Evolutionary conservation across 2,329 filamentous ascomycete species (phyloP), one percentile per base, ranked within the genome.

Genomic region (Neocatenulostroma microsporum): DNA sequence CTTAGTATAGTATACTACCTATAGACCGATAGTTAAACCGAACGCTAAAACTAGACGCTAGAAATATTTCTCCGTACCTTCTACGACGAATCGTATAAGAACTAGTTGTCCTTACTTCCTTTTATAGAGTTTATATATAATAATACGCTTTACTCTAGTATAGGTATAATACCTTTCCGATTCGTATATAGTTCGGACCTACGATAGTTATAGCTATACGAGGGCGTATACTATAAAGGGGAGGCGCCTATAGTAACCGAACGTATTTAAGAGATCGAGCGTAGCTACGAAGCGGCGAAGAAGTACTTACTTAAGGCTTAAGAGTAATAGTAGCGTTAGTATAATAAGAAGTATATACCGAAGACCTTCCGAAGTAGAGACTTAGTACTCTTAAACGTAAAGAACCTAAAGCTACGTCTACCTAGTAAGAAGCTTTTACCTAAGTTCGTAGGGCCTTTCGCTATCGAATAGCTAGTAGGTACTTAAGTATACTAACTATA

Each of bases 1-100:
- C 44, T 45, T 40, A 47, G 36, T 32, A 45, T 15, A 37, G 39
- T 24, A 20, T 47, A 15, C 36, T 45, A 24, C 37, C 13, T 3
- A 36, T 37, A 29, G 41, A 47, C 17, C 26, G 44, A 25, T 14
- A 19, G 32, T 17, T 25, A 40, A 30, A 45, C 32, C 30, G 30
- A 38, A 35, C 23, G 34, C 26, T 31, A 21, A 10, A 47, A 21
- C 17, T 39, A 42, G 21, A 45, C 40, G 32, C 32, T 47, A 28
- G 45, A 35, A n/a, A 4, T 15, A 13, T 35, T 26, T 23, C 12
- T 35, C 8, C 4, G 24, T 6, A 11, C 38, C n/a, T 30, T 41
- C 14, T 23, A 36, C 17, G 42, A 45, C 24, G n/a, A 35, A 13
- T 3, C 2, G 7, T 18, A 35, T 18, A 10, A 35, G 14, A 25